Conservation (phyloP, 306 rosid genomes). For the Alnus glutinosa region DNA sequence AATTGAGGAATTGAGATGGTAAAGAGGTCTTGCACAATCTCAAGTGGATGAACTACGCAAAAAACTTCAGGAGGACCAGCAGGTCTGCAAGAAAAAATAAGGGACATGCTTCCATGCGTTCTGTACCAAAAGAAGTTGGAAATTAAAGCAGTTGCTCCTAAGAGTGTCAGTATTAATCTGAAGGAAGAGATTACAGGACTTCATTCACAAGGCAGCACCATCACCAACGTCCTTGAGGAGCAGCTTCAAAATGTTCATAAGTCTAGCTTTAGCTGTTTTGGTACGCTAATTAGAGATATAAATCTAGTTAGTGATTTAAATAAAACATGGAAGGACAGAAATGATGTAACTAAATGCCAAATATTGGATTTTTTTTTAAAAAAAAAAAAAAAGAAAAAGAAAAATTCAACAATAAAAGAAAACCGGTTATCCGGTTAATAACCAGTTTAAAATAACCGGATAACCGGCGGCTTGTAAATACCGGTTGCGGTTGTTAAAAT, state of each 20-base stretch:
- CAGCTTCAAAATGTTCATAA: constrained; percentile 98
- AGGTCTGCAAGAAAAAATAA: constrained; percentile 93
- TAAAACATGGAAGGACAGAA: too few relatives aligned
- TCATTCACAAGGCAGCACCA: constrained; percentile 97
- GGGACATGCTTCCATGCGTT: constrained; percentile 76
- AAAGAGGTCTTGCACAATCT: constrained; percentile 87
- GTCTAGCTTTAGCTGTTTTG: constrained; percentile 37
- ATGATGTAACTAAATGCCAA: too few relatives aligned
- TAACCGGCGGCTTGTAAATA: too few relatives aligned
- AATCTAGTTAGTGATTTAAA: too few relatives aligned
- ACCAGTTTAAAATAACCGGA: too few relatives aligned
- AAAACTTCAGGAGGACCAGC: constrained; percentile 77
- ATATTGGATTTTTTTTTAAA: too few relatives aligned
- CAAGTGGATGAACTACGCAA: constrained; percentile 79
- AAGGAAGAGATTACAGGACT: constrained; percentile 97
- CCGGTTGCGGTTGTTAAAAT: too few relatives aligned
- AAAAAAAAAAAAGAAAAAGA: too few relatives aligned
- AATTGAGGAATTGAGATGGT: constrained; percentile 83
- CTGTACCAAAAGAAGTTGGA: constrained; percentile 67
- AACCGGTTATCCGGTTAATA: too few relatives aligned
- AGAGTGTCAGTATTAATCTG: constrained; percentile 82
- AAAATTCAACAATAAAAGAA: too few relatives aligned
- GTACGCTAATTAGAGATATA: too few relatives aligned
- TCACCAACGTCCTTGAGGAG: constrained; percentile 82
- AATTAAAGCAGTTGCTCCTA: constrained; percentile 48